These are phyloP conservation scores for Physaria fendleri DNA, from an alignment of 345 rosid species.

Conservation along the genomic window DNA sequence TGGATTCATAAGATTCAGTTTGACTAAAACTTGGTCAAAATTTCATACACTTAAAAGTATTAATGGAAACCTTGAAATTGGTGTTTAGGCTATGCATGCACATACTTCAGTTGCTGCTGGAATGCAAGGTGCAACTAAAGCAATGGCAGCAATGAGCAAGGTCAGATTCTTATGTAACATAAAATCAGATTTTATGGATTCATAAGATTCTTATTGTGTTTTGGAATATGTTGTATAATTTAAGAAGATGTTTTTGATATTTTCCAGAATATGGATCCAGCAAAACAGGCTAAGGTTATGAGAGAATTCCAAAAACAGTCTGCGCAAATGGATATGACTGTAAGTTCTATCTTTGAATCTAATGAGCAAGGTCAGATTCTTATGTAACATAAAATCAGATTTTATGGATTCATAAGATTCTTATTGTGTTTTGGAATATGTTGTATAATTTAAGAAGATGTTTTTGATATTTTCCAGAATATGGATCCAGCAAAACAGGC, in stretches of 20 bases:
- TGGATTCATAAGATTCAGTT: neutral
- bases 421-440: neutral
- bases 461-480: constrained; percentile 45
- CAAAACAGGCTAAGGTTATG: constrained; percentile 69
- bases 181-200: neutral
- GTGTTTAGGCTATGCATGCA: constrained; percentile 82
- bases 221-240: neutral
- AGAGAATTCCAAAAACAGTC: constrained; percentile 91
- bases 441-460: neutral
- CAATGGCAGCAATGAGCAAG: constrained; percentile 88
- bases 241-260: neutral
- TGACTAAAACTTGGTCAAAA: neutral
- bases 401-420: too few species aligned
- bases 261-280: neutral
- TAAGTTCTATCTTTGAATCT: constrained; percentile 34
- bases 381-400: too few species aligned
- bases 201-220: neutral
- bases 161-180: constrained; percentile 29
- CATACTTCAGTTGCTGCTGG: constrained; percentile 90
- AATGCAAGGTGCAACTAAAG: constrained; percentile 84
- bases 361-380: too few species aligned
- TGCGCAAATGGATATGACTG: constrained; percentile 96
- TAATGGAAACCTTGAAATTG: constrained; percentile 1
- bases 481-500: constrained; percentile 94
- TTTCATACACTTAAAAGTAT: neutral